A percentile compares a stretch with the other conserved stretches of the same genome.
These are phyloP conservation scores for Vitis hybrid DNA, from an alignment of 177 flowering plant genomes.

Conservation along the genomic window DNA sequence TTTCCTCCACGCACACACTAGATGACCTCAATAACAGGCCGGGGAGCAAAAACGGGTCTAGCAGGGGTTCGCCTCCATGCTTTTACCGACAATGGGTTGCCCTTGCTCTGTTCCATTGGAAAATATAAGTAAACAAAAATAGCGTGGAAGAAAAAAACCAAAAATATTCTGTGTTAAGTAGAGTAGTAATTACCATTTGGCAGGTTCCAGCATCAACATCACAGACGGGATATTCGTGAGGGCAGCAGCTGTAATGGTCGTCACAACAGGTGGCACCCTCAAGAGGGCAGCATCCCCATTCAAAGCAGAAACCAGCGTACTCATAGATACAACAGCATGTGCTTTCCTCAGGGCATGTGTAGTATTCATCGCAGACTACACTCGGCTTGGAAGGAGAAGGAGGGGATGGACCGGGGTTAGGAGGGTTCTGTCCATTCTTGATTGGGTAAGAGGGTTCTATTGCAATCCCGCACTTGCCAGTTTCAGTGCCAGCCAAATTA, in stretches of 20 bases:
- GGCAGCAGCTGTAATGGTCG: constrained; percentile 72
- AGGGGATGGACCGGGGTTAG: constrained; percentile 54
- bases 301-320: constrained; percentile 52
- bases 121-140: neutral
- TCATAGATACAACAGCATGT: constrained; percentile 70
- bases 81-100: constrained; percentile 38
- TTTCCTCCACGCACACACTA: too few relatives aligned
- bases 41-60: neutral
- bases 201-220: constrained; percentile 53
- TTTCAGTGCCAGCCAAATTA: constrained; percentile 11
- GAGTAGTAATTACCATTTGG: constrained; percentile 33
- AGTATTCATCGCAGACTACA: constrained; percentile 47
- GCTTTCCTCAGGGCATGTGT: constrained; percentile 43
- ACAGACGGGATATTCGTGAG: constrained; percentile 62
- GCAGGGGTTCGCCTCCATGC: constrained; percentile 32
- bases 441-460: constrained; percentile 42
- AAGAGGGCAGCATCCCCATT: constrained; percentile 76
- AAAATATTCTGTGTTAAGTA: neutral
- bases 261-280: constrained; percentile 74
- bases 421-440: constrained; percentile 46
- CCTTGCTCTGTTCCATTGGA: constrained; percentile 42
- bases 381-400: constrained; percentile 51
- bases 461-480: constrained; percentile 50
- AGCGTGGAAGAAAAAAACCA: neutral
- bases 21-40: neutral